Conservation (phyloP, 331 rosid genomes). For the Arachis monticola region DNA sequence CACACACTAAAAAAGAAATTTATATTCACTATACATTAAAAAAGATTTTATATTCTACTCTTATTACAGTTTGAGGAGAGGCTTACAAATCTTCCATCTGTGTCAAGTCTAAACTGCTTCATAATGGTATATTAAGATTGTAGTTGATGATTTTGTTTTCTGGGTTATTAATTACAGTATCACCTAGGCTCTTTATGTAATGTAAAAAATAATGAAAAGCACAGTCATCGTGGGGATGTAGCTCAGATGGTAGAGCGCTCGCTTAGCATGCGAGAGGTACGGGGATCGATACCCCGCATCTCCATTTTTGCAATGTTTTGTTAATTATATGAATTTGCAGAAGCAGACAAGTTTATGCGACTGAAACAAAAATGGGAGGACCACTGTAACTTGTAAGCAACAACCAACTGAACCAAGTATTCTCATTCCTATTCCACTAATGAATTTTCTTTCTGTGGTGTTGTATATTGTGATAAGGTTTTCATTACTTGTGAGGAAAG, state of each 20-base stretch:
- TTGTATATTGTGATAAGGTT: neutral
- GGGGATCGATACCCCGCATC: constrained; percentile 99
- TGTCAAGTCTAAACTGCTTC: too few relatives aligned
- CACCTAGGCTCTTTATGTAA: too few relatives aligned
- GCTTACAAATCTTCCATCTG: too few relatives aligned
- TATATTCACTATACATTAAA: too few relatives aligned
- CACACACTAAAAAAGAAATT: too few relatives aligned
- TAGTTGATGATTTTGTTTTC: neutral
- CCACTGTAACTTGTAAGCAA: neutral
- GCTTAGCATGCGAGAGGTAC: constrained; percentile 99
- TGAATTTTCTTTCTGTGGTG: neutral
- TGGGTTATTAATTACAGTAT: too few relatives aligned
- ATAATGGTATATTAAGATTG: neutral
- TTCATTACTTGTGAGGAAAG: neutral
- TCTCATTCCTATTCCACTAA: neutral
- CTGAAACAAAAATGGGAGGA: neutral
- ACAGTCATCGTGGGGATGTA: constrained; percentile 65
- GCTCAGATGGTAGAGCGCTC: constrained; percentile 99
- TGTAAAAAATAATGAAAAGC: too few relatives aligned
- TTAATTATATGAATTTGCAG: neutral
- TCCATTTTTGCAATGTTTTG: constrained; percentile 33
- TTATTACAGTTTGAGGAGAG: too few relatives aligned
- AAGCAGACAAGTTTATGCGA: neutral
- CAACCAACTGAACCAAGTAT: neutral
- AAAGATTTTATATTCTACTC: too few relatives aligned